Conservation (phyloP, 495 filamentous ascomycete genomes). For the Aspergillus hancockii region DNA sequence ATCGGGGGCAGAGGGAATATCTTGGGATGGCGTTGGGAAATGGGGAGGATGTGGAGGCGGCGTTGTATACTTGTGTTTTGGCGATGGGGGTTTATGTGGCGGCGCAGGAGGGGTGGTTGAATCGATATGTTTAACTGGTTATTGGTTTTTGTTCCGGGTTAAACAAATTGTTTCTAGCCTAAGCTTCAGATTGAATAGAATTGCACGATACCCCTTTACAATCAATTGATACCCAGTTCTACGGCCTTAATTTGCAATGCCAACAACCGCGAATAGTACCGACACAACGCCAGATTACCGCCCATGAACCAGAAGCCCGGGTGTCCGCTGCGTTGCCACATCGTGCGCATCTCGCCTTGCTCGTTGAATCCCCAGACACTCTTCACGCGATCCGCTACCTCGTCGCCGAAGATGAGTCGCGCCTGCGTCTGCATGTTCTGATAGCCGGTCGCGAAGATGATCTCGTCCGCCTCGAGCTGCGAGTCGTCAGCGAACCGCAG, state of each 20-base stretch:
- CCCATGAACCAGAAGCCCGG: constrained; percentile 84
- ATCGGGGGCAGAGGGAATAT: constrained; percentile 14
- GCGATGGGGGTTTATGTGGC: constrained; percentile 40
- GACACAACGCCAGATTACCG: constrained; percentile 72
- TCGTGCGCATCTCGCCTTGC: constrained; percentile 71
- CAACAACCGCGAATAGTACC: constrained; percentile 70
- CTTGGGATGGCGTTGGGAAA: constrained; percentile 2
- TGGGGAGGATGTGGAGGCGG: constrained; percentile 23
- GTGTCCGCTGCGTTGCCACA: constrained; percentile 73
- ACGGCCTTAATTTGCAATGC: constrained; percentile 76
- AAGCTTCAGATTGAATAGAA: neutral
- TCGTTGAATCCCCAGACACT: constrained; percentile 79
- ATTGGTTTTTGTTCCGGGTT: too few relatives aligned
- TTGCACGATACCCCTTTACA: neutral
- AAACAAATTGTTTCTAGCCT: neutral
- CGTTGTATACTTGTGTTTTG: constrained; percentile 36
- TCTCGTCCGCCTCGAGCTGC: constrained; percentile 72
- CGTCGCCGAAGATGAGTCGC: constrained; percentile 67
- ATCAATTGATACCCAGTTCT: constrained; percentile 45
- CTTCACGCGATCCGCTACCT: constrained; percentile 61
- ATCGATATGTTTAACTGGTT: neutral
- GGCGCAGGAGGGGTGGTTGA: constrained; percentile 35
- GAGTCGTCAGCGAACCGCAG: constrained; percentile 67
- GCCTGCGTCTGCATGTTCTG: constrained; percentile 70
- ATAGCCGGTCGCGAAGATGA: constrained; percentile 84